phyloP scores from a whole-genome alignment of 2,329 filamentous ascomycete genomes.

The Trichoderma sp. region DNA sequence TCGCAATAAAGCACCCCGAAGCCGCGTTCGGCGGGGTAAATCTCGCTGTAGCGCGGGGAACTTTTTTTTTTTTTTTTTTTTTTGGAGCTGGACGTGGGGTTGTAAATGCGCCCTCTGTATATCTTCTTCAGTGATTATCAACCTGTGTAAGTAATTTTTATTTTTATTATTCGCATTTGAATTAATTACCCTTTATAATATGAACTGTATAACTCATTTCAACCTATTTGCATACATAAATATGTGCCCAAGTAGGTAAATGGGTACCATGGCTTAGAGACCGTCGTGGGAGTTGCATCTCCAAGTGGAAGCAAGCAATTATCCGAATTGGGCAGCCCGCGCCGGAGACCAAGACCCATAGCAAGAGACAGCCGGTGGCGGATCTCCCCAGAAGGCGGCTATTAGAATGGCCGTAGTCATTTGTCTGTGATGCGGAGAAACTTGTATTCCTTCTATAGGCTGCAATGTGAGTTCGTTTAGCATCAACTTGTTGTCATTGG shows the following conservation, averaged over 20 bases:
- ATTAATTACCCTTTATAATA: no score
- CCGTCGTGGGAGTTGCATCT: background rate
- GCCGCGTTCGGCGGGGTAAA: conserved; percentile 24
- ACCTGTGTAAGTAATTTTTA: no score
- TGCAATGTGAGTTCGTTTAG: no score
- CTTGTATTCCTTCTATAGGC: background rate
- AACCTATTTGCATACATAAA: background rate
- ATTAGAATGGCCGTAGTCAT: background rate
- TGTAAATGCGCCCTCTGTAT: background rate
- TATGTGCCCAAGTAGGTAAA: background rate
- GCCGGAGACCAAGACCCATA: background rate
- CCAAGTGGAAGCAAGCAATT: background rate
- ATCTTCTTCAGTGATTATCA: background rate
- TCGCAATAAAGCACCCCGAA: background rate
- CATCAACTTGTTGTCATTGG: fast-evolving
- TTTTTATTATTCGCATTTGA: no score
- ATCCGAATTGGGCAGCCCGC: background rate
- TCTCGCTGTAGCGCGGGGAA: conserved; percentile 6
- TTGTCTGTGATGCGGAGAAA: conserved; percentile 1
- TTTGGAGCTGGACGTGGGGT: background rate
- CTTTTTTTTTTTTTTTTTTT: background rate
- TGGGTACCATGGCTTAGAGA: background rate
- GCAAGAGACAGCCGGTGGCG: background rate
- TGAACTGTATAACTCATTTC: background rate
- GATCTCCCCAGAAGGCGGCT: background rate